phyloP scores from a whole-genome alignment of 805 yeast genomes.

The Pichia kluyveri region DNA sequence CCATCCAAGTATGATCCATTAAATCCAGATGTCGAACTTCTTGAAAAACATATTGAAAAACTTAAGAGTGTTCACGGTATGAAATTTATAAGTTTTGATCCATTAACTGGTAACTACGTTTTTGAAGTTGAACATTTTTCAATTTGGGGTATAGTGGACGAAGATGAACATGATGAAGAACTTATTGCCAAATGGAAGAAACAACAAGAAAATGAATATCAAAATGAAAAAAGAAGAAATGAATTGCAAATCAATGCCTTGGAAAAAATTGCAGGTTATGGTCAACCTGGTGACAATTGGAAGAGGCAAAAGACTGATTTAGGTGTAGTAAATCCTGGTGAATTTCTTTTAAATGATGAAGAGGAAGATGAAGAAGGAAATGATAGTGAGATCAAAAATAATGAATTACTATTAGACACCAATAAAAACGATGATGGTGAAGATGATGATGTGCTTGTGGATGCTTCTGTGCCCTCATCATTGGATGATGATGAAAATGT shows the following conservation, averaged over 20 bases:
- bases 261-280: conserved; percentile 15
- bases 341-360: conserved; percentile 10
- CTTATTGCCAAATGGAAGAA: conserved; percentile 24
- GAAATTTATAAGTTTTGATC: conserved; percentile 74
- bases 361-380: conserved; percentile 1
- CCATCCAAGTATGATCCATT: conserved; percentile 34
- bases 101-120: conserved; percentile 65
- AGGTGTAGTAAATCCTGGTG: conserved; percentile 23
- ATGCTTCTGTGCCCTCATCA: conserved; percentile 4
- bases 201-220: conserved; percentile 18
- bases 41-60: conserved; percentile 37
- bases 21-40: conserved; percentile 18
- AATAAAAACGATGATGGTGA: background rate
- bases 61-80: conserved; percentile 55
- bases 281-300: conserved; percentile 12
- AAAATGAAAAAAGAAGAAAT: conserved; percentile 13
- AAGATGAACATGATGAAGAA: conserved; percentile 47
- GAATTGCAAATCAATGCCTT: conserved; percentile 13
- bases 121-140: conserved; percentile 87
- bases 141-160: conserved; percentile 83
- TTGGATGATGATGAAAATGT: conserved; percentile 2
- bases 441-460: conserved; percentile 2
- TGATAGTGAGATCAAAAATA: conserved; percentile 11
- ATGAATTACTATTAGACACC: background rate
- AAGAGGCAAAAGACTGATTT: conserved; percentile 22